Base-by-base conservation (phyloP, 148 eudicot species). In the Vaccinium darrowii region DNA sequence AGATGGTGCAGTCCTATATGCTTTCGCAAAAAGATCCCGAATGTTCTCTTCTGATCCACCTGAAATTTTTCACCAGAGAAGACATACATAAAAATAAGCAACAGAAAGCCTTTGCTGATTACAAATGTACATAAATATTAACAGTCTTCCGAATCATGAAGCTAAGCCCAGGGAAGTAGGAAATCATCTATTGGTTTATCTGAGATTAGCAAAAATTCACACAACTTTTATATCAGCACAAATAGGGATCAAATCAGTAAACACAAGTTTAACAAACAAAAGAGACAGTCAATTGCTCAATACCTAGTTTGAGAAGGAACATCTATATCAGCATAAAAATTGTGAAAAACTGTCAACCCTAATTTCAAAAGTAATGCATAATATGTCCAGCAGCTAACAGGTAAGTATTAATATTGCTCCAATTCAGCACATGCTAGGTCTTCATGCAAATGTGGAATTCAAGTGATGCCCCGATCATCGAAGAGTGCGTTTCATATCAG, bases 41-140 rank as follows among this genome's bases (percentile, higher is more conserved):
- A 96, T 92, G 69, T 95, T 94, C 86, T 93, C 95, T 87, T 96
- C 98, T 6, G 98, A 96, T 76, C 92, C 92, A 87, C 99, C 99
- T 96, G 76, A 79, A 85, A 82, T 43, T 23, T 23, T 84, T 84
- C 50, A 80, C n/a, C 80, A 58, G 25, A 72, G 30, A 33, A 8
- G 36, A 73, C 11, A 7, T 8, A 5, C 47, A 83, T 56, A 21
- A 36, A 4, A 19, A 30, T 52, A 39, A 65, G 25, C 39, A 11
- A 12, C 8, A 21, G 54, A 50, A 67, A 39, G 23, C 50, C 25
- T n/a, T 65, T 65, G 30, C 71, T 23, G 11, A 62, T 60, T 21
- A 62, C 27, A 62, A 62, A 62, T 6, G 27, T 62, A 58, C 18
- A 58, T 18, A 58, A 58, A 58, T 62, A 62, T 21, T 18, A 19